Evolutionary conservation across 495 filamentous ascomycete species (phyloP).

Genomic region (Xylaria nigripes): DNA sequence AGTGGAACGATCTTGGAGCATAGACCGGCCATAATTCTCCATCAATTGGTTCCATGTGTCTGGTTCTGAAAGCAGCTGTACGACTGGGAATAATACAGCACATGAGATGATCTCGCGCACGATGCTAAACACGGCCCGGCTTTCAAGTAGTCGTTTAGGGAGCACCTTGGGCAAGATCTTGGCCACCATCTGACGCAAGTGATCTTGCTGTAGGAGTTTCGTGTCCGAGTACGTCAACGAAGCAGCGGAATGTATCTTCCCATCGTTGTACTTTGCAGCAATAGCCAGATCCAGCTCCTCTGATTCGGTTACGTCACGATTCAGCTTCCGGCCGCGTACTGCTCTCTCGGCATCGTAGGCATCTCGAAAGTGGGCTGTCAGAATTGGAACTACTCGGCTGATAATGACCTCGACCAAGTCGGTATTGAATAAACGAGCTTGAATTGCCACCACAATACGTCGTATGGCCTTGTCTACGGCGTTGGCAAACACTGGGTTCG

Average conservation of each 20-base stretch:
- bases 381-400: constrained; percentile 72
- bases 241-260: constrained; percentile 84
- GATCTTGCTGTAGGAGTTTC: constrained; percentile 75
- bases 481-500: constrained; percentile 66
- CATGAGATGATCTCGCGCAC: constrained; percentile 79
- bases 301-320: constrained; percentile 85
- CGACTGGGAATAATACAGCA: constrained; percentile 61
- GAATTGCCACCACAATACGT: constrained; percentile 60
- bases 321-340: constrained; percentile 79
- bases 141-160: constrained; percentile 63
- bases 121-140: constrained; percentile 68
- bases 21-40: constrained; percentile 76
- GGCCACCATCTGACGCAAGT: constrained; percentile 63
- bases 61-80: constrained; percentile 71
- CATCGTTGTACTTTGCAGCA: constrained; percentile 83
- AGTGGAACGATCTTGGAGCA: constrained; percentile 91
- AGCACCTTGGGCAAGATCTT: constrained; percentile 69
- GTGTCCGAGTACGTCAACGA: constrained; percentile 72
- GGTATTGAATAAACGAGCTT: constrained; percentile 57
- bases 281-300: constrained; percentile 93
- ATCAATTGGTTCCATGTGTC: constrained; percentile 97
- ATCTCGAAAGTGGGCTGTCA: constrained; percentile 86
- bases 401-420: constrained; percentile 78
- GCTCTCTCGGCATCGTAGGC: constrained; percentile 85
- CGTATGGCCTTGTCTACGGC: constrained; percentile 78